These are phyloP conservation scores for Trichoderma sp. DNA, from an alignment of 2,329 filamentous ascomycete species.

Conservation along the genomic window DNA sequence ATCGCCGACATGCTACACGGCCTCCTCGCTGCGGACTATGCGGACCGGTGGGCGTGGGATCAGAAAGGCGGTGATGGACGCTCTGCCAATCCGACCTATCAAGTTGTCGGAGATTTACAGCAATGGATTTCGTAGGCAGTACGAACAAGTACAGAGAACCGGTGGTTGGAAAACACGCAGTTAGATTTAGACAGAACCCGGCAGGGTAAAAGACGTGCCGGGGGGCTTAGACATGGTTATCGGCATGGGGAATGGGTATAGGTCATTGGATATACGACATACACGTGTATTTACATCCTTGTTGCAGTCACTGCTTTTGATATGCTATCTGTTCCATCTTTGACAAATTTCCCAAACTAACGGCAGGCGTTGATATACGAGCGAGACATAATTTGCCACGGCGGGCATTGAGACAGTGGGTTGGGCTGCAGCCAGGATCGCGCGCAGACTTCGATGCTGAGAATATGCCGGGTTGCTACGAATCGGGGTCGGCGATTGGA, in stretches of 20 bases:
- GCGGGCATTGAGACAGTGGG: not conserved
- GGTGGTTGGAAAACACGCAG: not conserved
- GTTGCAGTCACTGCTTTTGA: not conserved
- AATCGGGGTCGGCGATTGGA: not conserved
- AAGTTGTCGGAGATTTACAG: constrained; percentile 44
- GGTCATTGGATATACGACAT: not conserved
- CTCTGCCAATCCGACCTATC: constrained; percentile 47
- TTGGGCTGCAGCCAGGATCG: not conserved
- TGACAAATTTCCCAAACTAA: not conserved
- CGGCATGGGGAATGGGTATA: not conserved
- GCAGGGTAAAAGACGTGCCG: not conserved
- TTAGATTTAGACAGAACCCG: not conserved
- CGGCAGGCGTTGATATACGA: not conserved
- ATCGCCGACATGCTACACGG: constrained; percentile 52
- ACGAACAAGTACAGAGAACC: not conserved
- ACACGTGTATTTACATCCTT: not conserved
- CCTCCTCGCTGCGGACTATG: constrained; percentile 42
- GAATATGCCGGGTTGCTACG: not conserved
- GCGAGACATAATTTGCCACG: not conserved
- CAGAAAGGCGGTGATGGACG: constrained; percentile 44
- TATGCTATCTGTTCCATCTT: not conserved
- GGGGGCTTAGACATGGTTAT: not conserved
- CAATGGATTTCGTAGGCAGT: constrained; percentile 39
- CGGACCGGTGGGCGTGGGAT: constrained; percentile 50
- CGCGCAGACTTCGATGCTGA: not conserved